Percentiles rank a stretch among this genome's conserved stretches.
Evolutionary conservation across 495 filamentous ascomycete genomes (phyloP).

Genomic region (Penicillium soppii): DNA sequence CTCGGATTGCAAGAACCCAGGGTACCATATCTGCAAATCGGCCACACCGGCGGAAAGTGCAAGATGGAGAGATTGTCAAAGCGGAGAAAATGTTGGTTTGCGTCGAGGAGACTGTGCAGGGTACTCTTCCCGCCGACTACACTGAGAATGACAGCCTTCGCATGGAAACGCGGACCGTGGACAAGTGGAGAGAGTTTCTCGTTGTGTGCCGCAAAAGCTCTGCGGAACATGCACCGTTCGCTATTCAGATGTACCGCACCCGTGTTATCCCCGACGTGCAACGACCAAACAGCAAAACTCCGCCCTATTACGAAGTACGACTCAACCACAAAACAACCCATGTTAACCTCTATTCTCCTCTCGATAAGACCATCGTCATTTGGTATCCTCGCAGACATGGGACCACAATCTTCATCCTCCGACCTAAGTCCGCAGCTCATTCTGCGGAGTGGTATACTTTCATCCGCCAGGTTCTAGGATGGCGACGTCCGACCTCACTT

Average conservation of each 20-base stretch:
- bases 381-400: constrained; percentile 59
- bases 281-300: constrained; percentile 44
- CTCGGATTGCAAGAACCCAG: constrained; percentile 38
- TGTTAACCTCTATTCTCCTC: constrained; percentile 68
- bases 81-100: constrained; percentile 74
- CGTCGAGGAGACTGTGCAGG: constrained; percentile 56
- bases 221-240: constrained; percentile 54
- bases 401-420: constrained; percentile 66
- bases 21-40: constrained; percentile 38
- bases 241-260: constrained; percentile 68
- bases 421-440: constrained; percentile 62
- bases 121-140: constrained; percentile 59
- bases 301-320: constrained; percentile 56
- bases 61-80: constrained; percentile 67
- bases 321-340: constrained; percentile 52
- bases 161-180: constrained; percentile 57
- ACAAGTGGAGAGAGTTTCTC: constrained; percentile 73
- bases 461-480: constrained; percentile 60
- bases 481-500: constrained; percentile 55
- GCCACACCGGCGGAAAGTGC: constrained; percentile 38
- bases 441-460: constrained; percentile 79
- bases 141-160: constrained; percentile 65
- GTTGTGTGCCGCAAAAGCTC: constrained; percentile 64
- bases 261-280: constrained; percentile 66
- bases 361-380: constrained; percentile 72